Evolutionary conservation across 2,329 filamentous ascomycete genomes (phyloP).

Genomic region (Aspergillus bombycis): DNA sequence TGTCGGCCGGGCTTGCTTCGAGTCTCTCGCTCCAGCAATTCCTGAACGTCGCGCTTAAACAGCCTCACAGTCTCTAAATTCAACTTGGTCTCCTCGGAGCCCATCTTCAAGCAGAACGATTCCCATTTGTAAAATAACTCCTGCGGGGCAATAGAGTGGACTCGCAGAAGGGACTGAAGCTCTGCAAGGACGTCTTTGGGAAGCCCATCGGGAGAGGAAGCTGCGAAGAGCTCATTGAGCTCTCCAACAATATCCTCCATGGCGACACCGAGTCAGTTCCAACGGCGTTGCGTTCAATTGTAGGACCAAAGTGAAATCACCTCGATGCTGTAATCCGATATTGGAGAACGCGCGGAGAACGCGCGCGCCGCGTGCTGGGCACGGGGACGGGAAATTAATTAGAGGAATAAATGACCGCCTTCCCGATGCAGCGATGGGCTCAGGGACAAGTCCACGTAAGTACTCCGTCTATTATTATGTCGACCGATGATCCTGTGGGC

Average conservation of each 20-base stretch:
- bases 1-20: conserved; percentile 64
- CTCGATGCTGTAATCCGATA: not conserved
- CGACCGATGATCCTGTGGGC: conserved; percentile 19
- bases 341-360: conserved; percentile 4
- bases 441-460: not conserved
- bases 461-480: conserved; percentile 3
- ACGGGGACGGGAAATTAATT: conserved; percentile 6
- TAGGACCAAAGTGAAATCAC: not conserved
- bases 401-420: conserved; percentile 13
- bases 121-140: conserved; percentile 99
- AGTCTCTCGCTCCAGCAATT: conserved; percentile 76
- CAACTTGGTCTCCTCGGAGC: conserved; percentile 72
- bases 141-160: conserved; percentile 79
- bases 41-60: conserved; percentile 86
- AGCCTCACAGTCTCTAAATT: conserved; percentile 71
- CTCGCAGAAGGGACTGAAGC: conserved; percentile 80
- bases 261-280: not conserved
- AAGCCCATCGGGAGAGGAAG: conserved; percentile 59
- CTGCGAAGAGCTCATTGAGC: conserved; percentile 63
- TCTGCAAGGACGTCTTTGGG: conserved; percentile 78
- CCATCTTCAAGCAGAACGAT: conserved; percentile 94
- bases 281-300: not conserved
- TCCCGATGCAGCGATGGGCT: not conserved
- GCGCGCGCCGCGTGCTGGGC: conserved; percentile 6
- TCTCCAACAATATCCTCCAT: conserved; percentile 58